Conservation (phyloP, 2,329 filamentous ascomycete species). For the Fusarium algeriense region DNA sequence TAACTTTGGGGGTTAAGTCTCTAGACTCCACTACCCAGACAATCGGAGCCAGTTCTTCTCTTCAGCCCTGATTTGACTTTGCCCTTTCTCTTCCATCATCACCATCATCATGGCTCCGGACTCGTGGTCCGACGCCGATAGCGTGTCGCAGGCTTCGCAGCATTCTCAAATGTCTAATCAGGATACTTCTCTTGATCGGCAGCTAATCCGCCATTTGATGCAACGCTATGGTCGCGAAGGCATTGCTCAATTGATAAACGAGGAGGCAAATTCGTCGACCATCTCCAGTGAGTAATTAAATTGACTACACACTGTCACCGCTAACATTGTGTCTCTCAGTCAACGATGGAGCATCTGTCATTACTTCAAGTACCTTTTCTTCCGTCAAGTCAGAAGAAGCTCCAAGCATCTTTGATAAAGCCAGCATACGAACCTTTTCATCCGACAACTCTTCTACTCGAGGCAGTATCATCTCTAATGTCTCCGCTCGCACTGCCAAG, state of each 20-base stretch:
- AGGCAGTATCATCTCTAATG: slow-evolving; percentile 56
- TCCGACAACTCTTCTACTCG: slow-evolving; percentile 57
- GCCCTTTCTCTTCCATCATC: slow-evolving; percentile 17
- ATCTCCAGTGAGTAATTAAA: slow-evolving; percentile 47
- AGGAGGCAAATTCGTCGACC: slow-evolving; percentile 47
- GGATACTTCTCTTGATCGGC: slow-evolving; percentile 50
- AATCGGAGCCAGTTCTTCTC: slow-evolving; percentile 21
- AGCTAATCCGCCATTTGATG: slow-evolving; percentile 53
- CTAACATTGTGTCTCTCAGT: slow-evolving; percentile 35
- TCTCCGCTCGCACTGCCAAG: slow-evolving; percentile 55
- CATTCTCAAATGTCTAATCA: slow-evolving; percentile 45
- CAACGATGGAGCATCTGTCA: slow-evolving; percentile 52
- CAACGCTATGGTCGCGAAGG: slow-evolving; percentile 51
- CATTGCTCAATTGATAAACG: slow-evolving; percentile 50
- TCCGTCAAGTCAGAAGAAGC: slow-evolving; percentile 53
- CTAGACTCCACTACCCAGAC: slow-evolving; percentile 40
- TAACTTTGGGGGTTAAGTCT: slow-evolving; percentile 36
- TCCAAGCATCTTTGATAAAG: slow-evolving; percentile 54
- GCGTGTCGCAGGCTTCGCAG: slow-evolving; percentile 48
- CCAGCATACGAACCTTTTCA: slow-evolving; percentile 54
- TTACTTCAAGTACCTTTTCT: slow-evolving; percentile 52
- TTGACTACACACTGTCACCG: background rate
- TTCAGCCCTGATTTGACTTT: slow-evolving; percentile 22
- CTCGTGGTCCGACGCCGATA: slow-evolving; percentile 50
- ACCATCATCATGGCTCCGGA: slow-evolving; percentile 48